Percentiles rank a stretch among this genome's conserved stretches.
phyloP scores from a whole-genome alignment of 805 yeast genomes.

The Priceomyces medius region DNA sequence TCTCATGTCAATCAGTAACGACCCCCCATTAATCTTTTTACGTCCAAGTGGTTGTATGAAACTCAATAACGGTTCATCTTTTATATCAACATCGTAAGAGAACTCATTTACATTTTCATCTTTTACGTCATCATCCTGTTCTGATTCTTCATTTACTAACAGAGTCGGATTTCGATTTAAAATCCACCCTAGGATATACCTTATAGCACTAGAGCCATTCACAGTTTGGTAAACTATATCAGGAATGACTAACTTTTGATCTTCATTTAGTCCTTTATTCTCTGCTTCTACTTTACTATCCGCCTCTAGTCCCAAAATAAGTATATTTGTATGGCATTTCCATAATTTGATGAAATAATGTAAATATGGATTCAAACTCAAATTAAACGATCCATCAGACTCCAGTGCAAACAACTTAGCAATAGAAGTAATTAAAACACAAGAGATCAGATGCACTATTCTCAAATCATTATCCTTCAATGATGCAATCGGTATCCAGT shows the following conservation, averaged over 20 bases:
- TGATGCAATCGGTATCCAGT: constrained; percentile 29
- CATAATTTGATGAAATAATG: constrained; percentile 58
- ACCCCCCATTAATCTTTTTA: constrained; percentile 54
- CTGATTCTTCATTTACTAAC: constrained; percentile 12
- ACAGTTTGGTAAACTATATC: constrained; percentile 34
- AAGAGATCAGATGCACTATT: constrained; percentile 28
- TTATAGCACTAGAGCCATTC: constrained; percentile 62
- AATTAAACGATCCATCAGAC: constrained; percentile 25
- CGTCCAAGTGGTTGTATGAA: constrained; percentile 70
- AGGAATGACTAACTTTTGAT: constrained; percentile 27
- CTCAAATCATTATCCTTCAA: constrained; percentile 22
- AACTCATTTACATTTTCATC: constrained; percentile 1
- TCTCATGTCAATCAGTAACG: constrained; percentile 56
- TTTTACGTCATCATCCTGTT: constrained; percentile 2
- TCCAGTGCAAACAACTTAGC: constrained; percentile 31
- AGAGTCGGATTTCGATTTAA: constrained; percentile 34
- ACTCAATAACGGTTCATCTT: constrained; percentile 55
- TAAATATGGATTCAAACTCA: constrained; percentile 61
- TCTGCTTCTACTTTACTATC: constrained; percentile 37
- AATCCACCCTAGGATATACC: constrained; percentile 61
- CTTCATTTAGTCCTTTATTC: constrained; percentile 22
- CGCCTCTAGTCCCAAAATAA: constrained; percentile 57
- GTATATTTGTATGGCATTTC: constrained; percentile 63
- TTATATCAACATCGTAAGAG: constrained; percentile 41
- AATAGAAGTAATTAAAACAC: constrained; percentile 32